Evolutionary conservation across 2,329 filamentous ascomycete species (phyloP).

Genomic region (Aspergillus sp.): DNA sequence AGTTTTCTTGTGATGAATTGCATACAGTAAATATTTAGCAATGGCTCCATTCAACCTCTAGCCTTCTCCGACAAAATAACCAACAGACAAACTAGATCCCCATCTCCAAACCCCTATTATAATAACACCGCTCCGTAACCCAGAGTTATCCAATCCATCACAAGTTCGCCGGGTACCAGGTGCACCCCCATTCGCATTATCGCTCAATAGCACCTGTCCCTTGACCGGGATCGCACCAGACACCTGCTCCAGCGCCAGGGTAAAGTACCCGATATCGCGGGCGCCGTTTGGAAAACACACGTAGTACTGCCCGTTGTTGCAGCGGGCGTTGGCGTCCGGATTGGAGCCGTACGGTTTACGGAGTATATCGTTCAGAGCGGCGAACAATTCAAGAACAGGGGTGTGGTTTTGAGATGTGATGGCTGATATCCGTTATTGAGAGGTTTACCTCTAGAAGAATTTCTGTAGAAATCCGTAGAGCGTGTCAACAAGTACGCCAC

Average conservation of each 20-base stretch:
- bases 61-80: neutral
- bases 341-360: conserved; percentile 11
- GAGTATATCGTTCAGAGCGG: too few species aligned
- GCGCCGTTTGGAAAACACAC: conserved; percentile 22
- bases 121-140: conserved; percentile 15
- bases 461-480: too few species aligned
- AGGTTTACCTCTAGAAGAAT: too few species aligned
- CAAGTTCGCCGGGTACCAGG: conserved; percentile 21
- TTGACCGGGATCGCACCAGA: conserved; percentile 19
- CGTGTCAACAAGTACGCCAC: too few species aligned
- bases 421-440: too few species aligned
- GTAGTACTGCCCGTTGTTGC: conserved; percentile 24
- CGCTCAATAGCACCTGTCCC: conserved; percentile 15
- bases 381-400: too few species aligned
- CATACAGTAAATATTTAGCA: too few species aligned
- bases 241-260: conserved; percentile 19
- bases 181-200: conserved; percentile 11
- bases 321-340: conserved; percentile 19
- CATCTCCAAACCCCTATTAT: conserved; percentile 16
- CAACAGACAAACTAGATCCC: neutral
- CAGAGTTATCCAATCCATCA: conserved; percentile 9
- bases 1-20: too few species aligned
- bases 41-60: too few species aligned
- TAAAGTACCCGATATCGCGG: conserved; percentile 19
- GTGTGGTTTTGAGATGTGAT: too few species aligned